Base-by-base conservation (phyloP, 2,329 filamentous ascomycete species). In the Tolypocladium nubicola region DNA sequence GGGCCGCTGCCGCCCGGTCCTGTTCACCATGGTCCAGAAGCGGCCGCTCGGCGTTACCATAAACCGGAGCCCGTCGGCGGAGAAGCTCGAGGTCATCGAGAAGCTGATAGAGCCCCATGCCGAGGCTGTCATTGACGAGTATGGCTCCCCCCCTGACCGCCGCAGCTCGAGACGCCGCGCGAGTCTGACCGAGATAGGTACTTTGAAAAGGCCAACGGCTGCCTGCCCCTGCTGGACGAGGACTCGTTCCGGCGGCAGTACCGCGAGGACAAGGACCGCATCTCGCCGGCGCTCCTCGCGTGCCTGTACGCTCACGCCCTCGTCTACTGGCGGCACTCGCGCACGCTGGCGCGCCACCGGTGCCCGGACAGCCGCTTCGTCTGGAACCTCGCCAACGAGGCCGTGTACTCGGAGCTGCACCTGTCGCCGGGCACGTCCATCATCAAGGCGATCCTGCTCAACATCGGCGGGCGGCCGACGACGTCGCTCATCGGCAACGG, bases 191-290 rank as follows among this genome's bases (percentile, higher is more conserved):
- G 35, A 47, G 52, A 14, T 56, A 81, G 79, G 38, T 84, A 83
- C 63, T 78, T 84, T 57, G 71, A 75, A 38, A 75, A 79, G 56
- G 76, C 81, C 43, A 82, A 86, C 64, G 71, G 72, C n/a, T 82
- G 80, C n/a, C 81, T 86, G 59, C 84, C 83, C 0, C 70, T 86
- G 2, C 73, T 86, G 9, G 81, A 86, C 58, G 78, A 82, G 49
- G 67, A 73, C 3, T 74, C 76, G 0, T 82, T 85, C 57, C 73
- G 77, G 58, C 72, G 73, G 13, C 76, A 78, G 26, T 79, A 78
- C 57, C 70, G 65, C 0, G 67, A 70, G 7, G 67, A 72, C 38
- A 76, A 77, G 57, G 72, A 77, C 11, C 72, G 75, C 11, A 76
- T 81, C 55, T 82, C 82, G 0, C 80, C 81, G 0, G 78, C 81